Conservation (phyloP, 163 green algal genomes). For the Chlorella variabilis region DNA sequence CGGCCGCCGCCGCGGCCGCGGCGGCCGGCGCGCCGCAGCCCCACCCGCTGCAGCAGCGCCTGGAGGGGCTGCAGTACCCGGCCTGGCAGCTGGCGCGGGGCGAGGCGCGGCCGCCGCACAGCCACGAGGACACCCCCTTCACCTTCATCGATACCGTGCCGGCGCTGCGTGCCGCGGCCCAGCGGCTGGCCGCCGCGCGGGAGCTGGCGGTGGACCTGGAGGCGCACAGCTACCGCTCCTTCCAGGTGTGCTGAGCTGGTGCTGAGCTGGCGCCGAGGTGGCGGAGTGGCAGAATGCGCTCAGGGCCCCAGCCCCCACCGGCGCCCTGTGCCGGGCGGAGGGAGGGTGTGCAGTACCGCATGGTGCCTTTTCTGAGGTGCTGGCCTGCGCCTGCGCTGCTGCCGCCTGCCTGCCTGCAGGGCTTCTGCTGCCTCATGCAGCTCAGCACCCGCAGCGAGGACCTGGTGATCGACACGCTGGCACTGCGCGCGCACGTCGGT, state of each 20-base stretch:
- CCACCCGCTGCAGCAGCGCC: constrained; percentile 55
- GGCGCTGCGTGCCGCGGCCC: constrained; percentile 50
- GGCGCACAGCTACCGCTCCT: constrained; percentile 81
- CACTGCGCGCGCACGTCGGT: constrained; percentile 76
- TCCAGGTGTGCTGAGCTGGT: constrained; percentile 1
- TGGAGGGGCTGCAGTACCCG: constrained; percentile 63
- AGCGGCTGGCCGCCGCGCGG: constrained; percentile 44
- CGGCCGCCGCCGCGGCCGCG: not conserved
- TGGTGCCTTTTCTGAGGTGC: not conserved
- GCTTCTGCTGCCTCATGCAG: constrained; percentile 96
- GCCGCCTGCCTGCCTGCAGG: no score
- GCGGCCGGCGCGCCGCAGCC: not conserved
- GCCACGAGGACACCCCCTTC: constrained; percentile 58
- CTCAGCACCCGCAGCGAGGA: constrained; percentile 84
- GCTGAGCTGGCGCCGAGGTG: no score
- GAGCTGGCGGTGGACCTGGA: constrained; percentile 93
- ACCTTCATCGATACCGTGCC: constrained; percentile 65
- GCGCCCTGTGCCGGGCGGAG: no score
- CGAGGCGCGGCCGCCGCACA: not conserved
- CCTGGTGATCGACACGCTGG: constrained; percentile 88
- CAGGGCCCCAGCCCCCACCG: no score
- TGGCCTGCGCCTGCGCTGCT: no score
- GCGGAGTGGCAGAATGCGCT: no score
- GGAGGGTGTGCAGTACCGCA: no score
- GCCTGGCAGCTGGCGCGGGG: constrained; percentile 50